Evolutionary conservation across 139 green algal species (phyloP).

Genomic region (Monoraphidium neglectum): DNA sequence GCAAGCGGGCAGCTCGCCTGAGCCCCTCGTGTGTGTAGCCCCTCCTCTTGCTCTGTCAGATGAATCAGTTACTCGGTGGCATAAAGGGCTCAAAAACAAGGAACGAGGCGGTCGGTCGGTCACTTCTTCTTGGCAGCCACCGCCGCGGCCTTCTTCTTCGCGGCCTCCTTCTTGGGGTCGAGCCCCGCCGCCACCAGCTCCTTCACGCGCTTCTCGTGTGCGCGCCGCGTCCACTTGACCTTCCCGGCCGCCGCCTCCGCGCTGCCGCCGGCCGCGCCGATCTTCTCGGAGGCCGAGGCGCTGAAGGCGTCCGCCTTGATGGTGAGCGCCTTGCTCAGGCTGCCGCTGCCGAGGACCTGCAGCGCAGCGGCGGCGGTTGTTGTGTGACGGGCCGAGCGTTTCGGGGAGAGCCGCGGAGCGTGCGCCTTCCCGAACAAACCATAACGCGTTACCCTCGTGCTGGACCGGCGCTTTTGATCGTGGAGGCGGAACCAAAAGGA

Average conservation of each 20-base stretch:
- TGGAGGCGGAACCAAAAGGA: too few relatives aligned
- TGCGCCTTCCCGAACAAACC: too few relatives aligned
- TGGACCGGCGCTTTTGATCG: too few relatives aligned
- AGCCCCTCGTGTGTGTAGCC: too few relatives aligned
- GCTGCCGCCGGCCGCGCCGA: conserved; percentile 85
- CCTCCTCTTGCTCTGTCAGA: too few relatives aligned
- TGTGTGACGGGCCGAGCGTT: too few relatives aligned
- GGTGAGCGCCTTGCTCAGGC: conserved; percentile 71
- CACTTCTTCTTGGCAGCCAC: conserved; percentile 20
- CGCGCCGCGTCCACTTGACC: conserved; percentile 78
- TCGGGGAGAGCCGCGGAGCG: too few relatives aligned
- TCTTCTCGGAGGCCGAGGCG: conserved; percentile 78
- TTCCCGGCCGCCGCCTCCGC: conserved; percentile 56
- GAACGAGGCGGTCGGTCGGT: too few relatives aligned
- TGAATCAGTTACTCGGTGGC: too few relatives aligned
- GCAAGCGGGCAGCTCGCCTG: too few relatives aligned
- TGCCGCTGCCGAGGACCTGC: conserved; percentile 91
- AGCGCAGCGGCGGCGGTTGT: too few relatives aligned
- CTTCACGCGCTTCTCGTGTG: conserved; percentile 41
- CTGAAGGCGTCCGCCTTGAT: conserved; percentile 89
- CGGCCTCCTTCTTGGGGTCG: conserved; percentile 52
- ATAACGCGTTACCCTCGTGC: background rate
- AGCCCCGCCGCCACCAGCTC: conserved; percentile 30
- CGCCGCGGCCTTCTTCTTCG: conserved; percentile 36
- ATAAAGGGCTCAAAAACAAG: too few relatives aligned